These are phyloP conservation scores for Torrubiellomyces zombiae DNA, from an alignment of 2,329 filamentous ascomycete genomes.

Conservation along the genomic window DNA sequence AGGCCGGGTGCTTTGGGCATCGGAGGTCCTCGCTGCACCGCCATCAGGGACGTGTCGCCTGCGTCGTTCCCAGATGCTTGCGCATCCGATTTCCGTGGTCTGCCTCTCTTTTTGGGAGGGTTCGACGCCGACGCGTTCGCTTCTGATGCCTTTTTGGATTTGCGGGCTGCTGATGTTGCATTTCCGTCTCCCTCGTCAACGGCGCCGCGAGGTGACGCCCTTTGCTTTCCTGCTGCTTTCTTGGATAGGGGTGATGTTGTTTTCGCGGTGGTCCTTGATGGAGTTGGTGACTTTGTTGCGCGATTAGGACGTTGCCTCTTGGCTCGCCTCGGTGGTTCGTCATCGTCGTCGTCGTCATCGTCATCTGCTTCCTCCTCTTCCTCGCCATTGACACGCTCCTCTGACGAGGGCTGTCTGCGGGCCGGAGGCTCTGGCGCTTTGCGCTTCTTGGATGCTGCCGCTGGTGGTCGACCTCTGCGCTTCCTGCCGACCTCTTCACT, in stretches of 20 bases:
- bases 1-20: slow-evolving; percentile 38
- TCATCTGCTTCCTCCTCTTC: slow-evolving; percentile 11
- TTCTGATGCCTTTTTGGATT: slow-evolving; percentile 3
- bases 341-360: slow-evolving; percentile 8
- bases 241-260: slow-evolving; percentile 9
- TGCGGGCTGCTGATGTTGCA: slow-evolving; percentile 1
- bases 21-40: slow-evolving; percentile 36
- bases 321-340: slow-evolving; percentile 7
- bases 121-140: slow-evolving; percentile 1
- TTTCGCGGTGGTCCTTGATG: slow-evolving; percentile 9
- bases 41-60: slow-evolving; percentile 28
- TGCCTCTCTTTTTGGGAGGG: too few relatives aligned
- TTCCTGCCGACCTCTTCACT: too few relatives aligned
- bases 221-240: slow-evolving; percentile 10
- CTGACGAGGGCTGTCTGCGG: too few relatives aligned
- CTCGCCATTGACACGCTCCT: slow-evolving; percentile 4
- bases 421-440: too few relatives aligned
- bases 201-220: too few relatives aligned
- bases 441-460: too few relatives aligned
- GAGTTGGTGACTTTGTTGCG: too few relatives aligned
- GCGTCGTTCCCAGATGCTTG: slow-evolving; percentile 18
- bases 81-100: slow-evolving; percentile 5
- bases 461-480: too few relatives aligned
- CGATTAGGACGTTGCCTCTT: slow-evolving; percentile 16
- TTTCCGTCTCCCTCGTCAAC: too few relatives aligned